These are phyloP conservation scores for Zizania palustris DNA, from an alignment of 202 grass and related monocot genomes.

Conservation along the genomic window DNA sequence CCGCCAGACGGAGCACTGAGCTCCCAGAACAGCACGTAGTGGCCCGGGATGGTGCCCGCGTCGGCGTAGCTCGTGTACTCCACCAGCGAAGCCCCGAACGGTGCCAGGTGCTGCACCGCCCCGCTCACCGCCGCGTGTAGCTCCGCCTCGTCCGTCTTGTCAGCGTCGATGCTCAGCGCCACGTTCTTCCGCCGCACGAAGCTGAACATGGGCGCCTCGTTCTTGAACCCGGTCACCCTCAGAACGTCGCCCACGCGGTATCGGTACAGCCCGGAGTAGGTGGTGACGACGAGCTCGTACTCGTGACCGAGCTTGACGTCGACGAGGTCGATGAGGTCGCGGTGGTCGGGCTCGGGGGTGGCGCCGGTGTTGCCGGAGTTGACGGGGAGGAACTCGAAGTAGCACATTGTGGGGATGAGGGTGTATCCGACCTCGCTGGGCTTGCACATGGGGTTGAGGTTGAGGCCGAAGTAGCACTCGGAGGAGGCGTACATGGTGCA, in stretches of 20 bases:
- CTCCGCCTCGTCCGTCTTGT: conserved; percentile 96
- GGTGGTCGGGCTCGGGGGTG: conserved; percentile 47
- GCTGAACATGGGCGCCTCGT: conserved; percentile 83
- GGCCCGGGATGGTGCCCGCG: conserved; percentile 62
- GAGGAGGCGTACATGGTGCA: conserved; percentile 99
- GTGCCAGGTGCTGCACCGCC: conserved; percentile 70
- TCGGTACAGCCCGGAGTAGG: conserved; percentile 85
- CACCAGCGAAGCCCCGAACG: conserved; percentile 67
- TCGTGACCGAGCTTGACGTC: conserved; percentile 81
- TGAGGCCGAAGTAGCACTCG: conserved; percentile 89
- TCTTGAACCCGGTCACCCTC: conserved; percentile 88
- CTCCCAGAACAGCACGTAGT: conserved; percentile 98
- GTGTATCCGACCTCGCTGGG: conserved; percentile 85
- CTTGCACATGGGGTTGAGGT: conserved; percentile 90
- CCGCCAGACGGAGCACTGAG: conserved; percentile 39
- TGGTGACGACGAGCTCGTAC: conserved; percentile 94
- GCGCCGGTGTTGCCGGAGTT: neutral
- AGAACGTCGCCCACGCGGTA: conserved; percentile 95
- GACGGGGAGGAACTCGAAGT: conserved; percentile 91
- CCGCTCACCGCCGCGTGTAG: conserved; percentile 77
- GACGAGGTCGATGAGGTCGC: conserved; percentile 71
- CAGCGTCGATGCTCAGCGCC: conserved; percentile 81
- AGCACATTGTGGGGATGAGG: conserved; percentile 91
- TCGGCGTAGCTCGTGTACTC: conserved; percentile 97
- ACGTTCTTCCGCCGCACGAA: conserved; percentile 95